Base-by-base conservation (phyloP, 768 basidiomycete species). In the Lentinula guzmanii region DNA sequence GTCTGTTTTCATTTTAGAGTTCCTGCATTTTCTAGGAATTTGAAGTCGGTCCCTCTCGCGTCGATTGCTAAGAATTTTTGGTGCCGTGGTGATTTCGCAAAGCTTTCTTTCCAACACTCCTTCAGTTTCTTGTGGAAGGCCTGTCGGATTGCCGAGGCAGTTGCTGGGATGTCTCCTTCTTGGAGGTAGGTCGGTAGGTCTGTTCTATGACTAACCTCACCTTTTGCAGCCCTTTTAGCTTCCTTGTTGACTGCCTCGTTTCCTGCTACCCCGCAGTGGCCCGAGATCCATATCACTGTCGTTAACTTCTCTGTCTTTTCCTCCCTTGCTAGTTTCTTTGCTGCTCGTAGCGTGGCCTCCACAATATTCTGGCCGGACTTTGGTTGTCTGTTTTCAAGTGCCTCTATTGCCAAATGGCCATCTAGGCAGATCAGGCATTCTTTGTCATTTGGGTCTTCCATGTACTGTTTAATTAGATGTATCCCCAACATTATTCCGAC, bases 1-100 rank as follows among this genome's bases (percentile, higher is more conserved):
- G 67, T 59, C 11, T 68, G 63, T 3, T 48, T 33, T 11, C 65
- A 42, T 0, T 62, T 61, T 7, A 70, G 46, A 0, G n/a, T 35
- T 4, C 35, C 34, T 13, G 42, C 11, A 57, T n/a, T 53, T 24
- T 57, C 39, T 5, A 21, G 6, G 21, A 57, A 41, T 7, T 31
- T 18, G 15, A 39, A 43, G 18, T n/a, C 18, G 7, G 11, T 31
- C 24, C 41, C 41, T 5, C 1, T n/a, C 13, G 2, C 2, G 15
- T 39, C 41, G 1, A 43, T 43, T 9, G 3, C 5, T 3, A 10
- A 11, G 24, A 57, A 41, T 18, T 41, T 34, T 11, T 16, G 5
- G 16, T 57, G 13, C 18, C 55, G 0, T 18, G 16, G 35, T 11
- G 55, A 57, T 21, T 8, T 24, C 3, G 7, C 5, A 11, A 57